Base-by-base conservation (phyloP, 2,329 filamentous ascomycete species). In the Verticillium dahliae region DNA sequence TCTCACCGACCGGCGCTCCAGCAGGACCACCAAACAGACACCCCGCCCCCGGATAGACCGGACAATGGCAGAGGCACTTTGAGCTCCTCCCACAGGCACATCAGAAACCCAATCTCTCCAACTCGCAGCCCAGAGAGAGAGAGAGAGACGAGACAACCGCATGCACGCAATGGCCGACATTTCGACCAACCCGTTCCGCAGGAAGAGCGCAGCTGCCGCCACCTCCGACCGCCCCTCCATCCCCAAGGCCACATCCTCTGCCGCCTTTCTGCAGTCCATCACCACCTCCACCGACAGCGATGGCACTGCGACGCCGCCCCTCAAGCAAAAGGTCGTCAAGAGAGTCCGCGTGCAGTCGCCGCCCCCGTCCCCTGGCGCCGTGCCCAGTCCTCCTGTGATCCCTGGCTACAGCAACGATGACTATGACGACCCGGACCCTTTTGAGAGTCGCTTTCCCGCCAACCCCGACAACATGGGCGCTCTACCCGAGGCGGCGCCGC, bases 341-440 rank as follows among this genome's bases (percentile, higher is more conserved):
- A 89, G 85, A 69, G 88, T 90, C 63, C 85, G 87, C 69, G 83
- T 89, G 9, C 81, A 87, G 69, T 87, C 85, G 52, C 86, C 86
- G 59, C 85, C 85, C 62, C 85, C 85, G 3, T 80, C 82, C n/a
- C 45, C 45, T n/a, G n/a, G 45, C 45, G 45, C 11, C n/a, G 11
- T 50, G 45, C 45, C 45, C 18, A 50, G 22, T 22, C 45, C 45
- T 50, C 45, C 45, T n/a, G 45, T 27, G 45, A 22, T 50, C 45
- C 82, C 82, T 13, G 69, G 70, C 33, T 65, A 67, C 58, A 65
- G 58, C 27, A 66, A 63, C 59, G 62, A 66, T 18, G 73, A 75
- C 57, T 61, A 62, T 38, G 66, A 68, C 45, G 41, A 35, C 27
- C 7, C 15, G n/a, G 59, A 60, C 14, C 52, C 55, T 14, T 57